Conservation (phyloP, 192 early-diverging fungal genomes). For the Thamnidium elegans region DNA sequence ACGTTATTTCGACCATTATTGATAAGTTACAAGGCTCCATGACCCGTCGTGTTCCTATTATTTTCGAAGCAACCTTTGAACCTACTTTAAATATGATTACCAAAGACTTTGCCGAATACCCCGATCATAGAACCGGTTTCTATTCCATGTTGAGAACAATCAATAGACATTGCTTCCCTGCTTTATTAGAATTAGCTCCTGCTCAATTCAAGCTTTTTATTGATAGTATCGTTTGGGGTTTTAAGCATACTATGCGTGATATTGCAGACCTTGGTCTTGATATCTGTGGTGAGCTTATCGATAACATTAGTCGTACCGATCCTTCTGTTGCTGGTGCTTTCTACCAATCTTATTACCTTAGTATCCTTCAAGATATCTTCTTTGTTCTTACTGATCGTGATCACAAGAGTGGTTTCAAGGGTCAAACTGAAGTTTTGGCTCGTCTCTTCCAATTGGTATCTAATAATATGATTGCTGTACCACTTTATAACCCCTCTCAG, state of each 20-base stretch:
- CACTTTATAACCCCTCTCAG: slow-evolving; percentile 77
- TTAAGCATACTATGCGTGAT: slow-evolving; percentile 99
- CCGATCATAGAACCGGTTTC: slow-evolving; percentile 95
- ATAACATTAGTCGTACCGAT: slow-evolving; percentile 80
- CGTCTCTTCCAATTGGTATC: slow-evolving; percentile 89
- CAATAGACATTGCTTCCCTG: slow-evolving; percentile 89
- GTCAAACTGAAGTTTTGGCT: slow-evolving; percentile 86
- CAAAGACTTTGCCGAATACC: slow-evolving; percentile 97
- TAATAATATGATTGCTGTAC: slow-evolving; percentile 76
- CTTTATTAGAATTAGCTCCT: slow-evolving; percentile 76
- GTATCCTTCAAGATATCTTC: slow-evolving; percentile 92
- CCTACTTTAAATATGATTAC: slow-evolving; percentile 99
- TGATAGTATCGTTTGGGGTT: slow-evolving; percentile 96
- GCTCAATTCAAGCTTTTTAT: slow-evolving; percentile 90
- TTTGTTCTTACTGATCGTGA: slow-evolving; percentile 95
- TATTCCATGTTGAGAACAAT: slow-evolving; percentile 92
- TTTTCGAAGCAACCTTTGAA: slow-evolving; percentile 94
- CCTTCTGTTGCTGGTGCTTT: slow-evolving; percentile 76
- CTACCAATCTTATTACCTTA: slow-evolving; percentile 90
- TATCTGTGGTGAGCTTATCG: slow-evolving; percentile 85
- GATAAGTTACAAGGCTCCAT: slow-evolving; percentile 74
- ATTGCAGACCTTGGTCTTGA: slow-evolving; percentile 89
- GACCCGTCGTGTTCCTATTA: slow-evolving; percentile 77
- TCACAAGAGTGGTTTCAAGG: slow-evolving; percentile 96
- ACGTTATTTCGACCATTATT: slow-evolving; percentile 87